Evolutionary conservation across 805 yeast genomes (phyloP), one percentile per base, ranked within the genome.

Genomic region (Kluyveromyces aestuarii): DNA sequence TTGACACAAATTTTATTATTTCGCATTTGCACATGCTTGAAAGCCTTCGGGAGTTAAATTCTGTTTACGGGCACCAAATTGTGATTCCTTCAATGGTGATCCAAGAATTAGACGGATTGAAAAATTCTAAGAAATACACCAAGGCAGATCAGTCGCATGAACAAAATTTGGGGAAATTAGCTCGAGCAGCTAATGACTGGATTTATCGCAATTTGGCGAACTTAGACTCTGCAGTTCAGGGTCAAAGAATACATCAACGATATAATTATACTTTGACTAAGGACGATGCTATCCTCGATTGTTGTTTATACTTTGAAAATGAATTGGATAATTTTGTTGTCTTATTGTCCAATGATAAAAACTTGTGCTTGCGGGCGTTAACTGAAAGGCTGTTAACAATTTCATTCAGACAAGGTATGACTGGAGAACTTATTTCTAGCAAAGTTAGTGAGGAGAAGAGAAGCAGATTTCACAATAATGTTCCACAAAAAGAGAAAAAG

Each of bases 241-340:
- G 87, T 0, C 96, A 90, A 62, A 77, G 73, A 53, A 40, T 74
- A 16, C 62, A 69, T 27, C 87, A 89, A 60, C 64, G 69, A 25
- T 42, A 82, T 1, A 79, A 81, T 49, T 59, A 61, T 8, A 46
- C 57, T 2, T 62, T 80, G 1, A 47, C 47, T 0, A 82, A 85
- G 50, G 97, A 90, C 64, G 95, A 89, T 58, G 75, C 95, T 0
- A 89, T 90, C 52, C 66, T 89, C 40, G 96, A 90, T 62, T 88
- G 96, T 61, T 84, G 95, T 56, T 58, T 84, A 25, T 88, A 75
- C 59, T 80, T 82, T 49, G 72, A 75, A 51, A 64, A 68, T 11
- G 63, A 66, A 13, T 56, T 62, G 33, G 47, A 63, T 5, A 62
- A 71, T 6, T 58, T 79, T 50, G 84, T 83, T 8, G 74, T 89